A percentile compares a stretch with the other conserved stretches of the same genome.
Evolutionary conservation across 495 filamentous ascomycete species (phyloP).

Genomic region (Sabuloglossum arenarium): DNA sequence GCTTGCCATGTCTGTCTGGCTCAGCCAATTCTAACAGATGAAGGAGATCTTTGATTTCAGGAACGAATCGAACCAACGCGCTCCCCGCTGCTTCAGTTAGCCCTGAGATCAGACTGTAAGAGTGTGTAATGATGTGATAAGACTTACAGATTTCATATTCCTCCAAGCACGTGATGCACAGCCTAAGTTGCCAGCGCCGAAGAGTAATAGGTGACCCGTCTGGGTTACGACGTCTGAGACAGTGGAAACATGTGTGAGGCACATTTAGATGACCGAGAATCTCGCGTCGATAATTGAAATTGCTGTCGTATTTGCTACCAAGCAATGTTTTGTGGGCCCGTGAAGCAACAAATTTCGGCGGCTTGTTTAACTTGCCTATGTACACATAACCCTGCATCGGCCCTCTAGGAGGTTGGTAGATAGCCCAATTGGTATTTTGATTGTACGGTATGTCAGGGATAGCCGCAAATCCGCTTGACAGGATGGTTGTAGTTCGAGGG

Average conservation of each 20-base stretch:
- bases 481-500: neutral
- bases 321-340: neutral
- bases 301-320: neutral
- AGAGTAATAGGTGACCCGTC: neutral
- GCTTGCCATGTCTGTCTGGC: neutral
- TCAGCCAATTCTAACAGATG: neutral
- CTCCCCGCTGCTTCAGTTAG: neutral
- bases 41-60: neutral
- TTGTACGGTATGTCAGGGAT: neutral
- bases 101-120: neutral
- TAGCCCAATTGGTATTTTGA: neutral
- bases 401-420: neutral
- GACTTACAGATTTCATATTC: neutral
- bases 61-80: neutral
- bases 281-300: constrained; percentile 1
- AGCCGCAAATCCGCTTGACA: neutral
- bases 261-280: neutral
- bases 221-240: neutral
- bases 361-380: neutral
- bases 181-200: neutral
- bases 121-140: neutral
- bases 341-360: neutral
- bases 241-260: neutral
- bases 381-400: neutral
- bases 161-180: neutral